Base-by-base conservation (phyloP, 805 yeast species). In the Starmerella stigmatis region DNA sequence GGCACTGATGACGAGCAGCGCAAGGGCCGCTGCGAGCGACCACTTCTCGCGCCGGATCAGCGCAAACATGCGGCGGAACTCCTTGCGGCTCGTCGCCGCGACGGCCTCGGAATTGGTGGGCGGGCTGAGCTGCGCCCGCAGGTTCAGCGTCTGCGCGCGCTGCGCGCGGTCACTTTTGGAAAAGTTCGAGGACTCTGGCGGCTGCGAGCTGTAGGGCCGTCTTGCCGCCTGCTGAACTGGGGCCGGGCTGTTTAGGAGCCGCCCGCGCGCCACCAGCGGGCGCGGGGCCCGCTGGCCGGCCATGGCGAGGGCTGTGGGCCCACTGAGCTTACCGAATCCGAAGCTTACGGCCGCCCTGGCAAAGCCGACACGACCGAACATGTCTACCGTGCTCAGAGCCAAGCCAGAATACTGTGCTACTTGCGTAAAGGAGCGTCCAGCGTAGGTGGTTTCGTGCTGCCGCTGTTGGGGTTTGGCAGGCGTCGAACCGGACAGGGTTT, bases 1-100 rank as follows among this genome's bases (percentile, higher is more conserved):
- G 2, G 95, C 82, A 0, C 95, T 77, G 5, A 80, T 58, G 5
- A 78, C 64, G 26, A 89, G 69, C 46, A 84, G 72, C 0, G 71
- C 52, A 31, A 88, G 64, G 0, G 96, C 96, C 17, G 72, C 61
- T 1, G 69, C 52, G 56, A 81, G 67, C 3, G 79, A 72, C 44
- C 66, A 65, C 5, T 70, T 57, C 57, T 81, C 86, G 2, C 77
- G 73, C 50, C 64, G 70, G 0, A 81, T 76, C n/a, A 81, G 65
- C 26, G 59, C 63, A 41, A 80, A 69, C 23, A 81, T 61, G 33
- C 82, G 60, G 43, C 56, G 17, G 16, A 75, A 63, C 45, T 75
- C 79, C 17, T 53, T 44, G 7, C 51, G 20, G 12, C 56, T 56
- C 15, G 50, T 50, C 19, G 47, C 42, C 22, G 42, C 8, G n/a